phyloP scores from a whole-genome alignment of 148 eudicot species.

The Spergularia marina region DNA sequence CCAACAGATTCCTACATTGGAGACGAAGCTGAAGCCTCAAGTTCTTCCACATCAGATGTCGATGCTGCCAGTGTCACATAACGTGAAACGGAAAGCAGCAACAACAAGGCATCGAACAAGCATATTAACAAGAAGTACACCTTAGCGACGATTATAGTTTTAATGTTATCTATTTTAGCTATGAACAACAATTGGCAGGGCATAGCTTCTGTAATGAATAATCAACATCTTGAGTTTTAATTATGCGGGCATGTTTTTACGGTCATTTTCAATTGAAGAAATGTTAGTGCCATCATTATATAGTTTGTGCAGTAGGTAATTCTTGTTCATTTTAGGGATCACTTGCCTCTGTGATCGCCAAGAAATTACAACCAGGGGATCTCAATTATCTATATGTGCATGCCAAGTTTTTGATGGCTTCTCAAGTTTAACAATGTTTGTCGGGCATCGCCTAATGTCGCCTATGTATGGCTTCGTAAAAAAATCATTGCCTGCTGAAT shows the following conservation, averaged over 20 bases:
- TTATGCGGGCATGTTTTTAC: neutral
- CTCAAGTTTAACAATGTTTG: no score
- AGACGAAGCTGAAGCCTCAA: constrained; percentile 30
- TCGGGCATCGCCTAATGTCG: no score
- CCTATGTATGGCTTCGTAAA: no score
- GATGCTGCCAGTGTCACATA: constrained; percentile 2
- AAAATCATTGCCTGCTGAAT: no score
- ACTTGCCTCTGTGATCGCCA: neutral
- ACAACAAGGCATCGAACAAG: neutral
- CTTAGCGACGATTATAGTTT: constrained; percentile 37
- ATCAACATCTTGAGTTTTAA: neutral
- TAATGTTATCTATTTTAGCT: constrained; percentile 37
- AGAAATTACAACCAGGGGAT: no score
- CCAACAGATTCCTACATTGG: constrained; percentile 17
- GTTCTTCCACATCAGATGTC: constrained; percentile 24
- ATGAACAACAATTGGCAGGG: constrained; percentile 26
- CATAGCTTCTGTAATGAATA: constrained; percentile 12
- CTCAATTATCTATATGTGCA: no score
- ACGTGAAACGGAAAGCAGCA: constrained; percentile 16
- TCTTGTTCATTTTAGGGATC: neutral
- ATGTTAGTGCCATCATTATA: neutral
- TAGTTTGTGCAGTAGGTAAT: neutral
- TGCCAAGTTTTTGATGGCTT: no score
- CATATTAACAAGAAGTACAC: constrained; percentile 14
- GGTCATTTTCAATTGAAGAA: neutral